Evolutionary conservation across 2,329 filamentous ascomycete species (phyloP).

Genomic region (Scedosporium boydii): DNA sequence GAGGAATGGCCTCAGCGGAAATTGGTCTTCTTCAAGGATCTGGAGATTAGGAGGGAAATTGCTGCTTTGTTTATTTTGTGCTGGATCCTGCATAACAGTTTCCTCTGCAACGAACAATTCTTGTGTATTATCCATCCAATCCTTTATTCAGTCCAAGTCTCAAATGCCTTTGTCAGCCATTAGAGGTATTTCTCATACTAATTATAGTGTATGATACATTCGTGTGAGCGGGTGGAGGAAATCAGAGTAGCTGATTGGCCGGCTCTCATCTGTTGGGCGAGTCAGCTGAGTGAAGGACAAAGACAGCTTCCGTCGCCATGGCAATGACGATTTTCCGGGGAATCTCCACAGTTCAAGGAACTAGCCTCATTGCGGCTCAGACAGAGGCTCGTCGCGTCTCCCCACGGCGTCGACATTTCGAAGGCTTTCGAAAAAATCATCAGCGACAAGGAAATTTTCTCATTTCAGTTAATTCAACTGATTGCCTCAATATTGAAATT

Average conservation of each 20-base stretch:
- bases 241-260: neutral
- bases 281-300: neutral
- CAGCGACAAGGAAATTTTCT: neutral
- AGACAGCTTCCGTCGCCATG: neutral
- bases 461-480: neutral
- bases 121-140: too few species aligned
- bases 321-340: conserved; percentile 4
- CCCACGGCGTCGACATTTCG: neutral
- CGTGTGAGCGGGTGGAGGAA: too few species aligned
- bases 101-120: neutral
- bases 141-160: too few species aligned
- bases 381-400: conserved; percentile 1
- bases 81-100: neutral
- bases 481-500: neutral
- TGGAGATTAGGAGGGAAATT: neutral
- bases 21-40: neutral
- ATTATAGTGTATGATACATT: too few species aligned
- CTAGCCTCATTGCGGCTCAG: neutral
- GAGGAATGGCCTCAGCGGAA: neutral
- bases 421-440: neutral
- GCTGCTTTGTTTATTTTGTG: conserved; percentile 7
- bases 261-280: neutral
- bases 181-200: too few species aligned
- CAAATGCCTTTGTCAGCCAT: too few species aligned
- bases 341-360: neutral